Conservation (phyloP, 306 rosid genomes). For the Dryas octopetala region DNA sequence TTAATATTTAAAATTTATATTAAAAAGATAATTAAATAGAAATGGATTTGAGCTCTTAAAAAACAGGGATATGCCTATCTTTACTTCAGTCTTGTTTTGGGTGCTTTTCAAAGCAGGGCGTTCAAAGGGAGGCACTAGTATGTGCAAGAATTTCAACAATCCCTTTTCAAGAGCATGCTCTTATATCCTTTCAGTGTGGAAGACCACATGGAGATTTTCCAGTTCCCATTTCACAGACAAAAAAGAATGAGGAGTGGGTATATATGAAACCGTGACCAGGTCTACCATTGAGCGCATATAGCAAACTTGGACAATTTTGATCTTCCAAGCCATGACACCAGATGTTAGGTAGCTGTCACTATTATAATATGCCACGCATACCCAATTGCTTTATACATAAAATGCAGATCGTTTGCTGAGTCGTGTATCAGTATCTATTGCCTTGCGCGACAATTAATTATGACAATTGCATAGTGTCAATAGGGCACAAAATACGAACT, state of each 20-base stretch:
- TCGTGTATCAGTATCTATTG: constrained; percentile 6
- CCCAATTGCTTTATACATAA: too few relatives aligned
- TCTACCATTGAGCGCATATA: neutral
- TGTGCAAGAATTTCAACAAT: constrained; percentile 27
- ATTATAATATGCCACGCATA: neutral
- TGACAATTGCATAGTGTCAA: neutral
- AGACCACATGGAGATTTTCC: neutral
- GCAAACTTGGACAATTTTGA: neutral
- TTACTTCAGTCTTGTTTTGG: too few relatives aligned
- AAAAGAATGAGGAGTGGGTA: constrained; percentile 14
- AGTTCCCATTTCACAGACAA: neutral
- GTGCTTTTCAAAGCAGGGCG: neutral
- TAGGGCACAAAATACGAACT: neutral
- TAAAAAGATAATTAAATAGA: too few relatives aligned
- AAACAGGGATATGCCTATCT: too few relatives aligned
- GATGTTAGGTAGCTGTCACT: neutral
- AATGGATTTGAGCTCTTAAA: too few relatives aligned
- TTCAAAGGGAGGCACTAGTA: constrained; percentile 9
- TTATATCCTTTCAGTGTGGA: constrained; percentile 1
- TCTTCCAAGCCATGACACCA: neutral
- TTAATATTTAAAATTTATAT: too few relatives aligned
- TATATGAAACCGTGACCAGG: neutral
- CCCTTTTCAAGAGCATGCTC: constrained; percentile 9
- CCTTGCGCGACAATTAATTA: constrained; percentile 6
- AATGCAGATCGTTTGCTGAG: neutral